phyloP scores from a whole-genome alignment of 441 rosid genomes.

The Pelargonium myrrhifolium region DNA sequence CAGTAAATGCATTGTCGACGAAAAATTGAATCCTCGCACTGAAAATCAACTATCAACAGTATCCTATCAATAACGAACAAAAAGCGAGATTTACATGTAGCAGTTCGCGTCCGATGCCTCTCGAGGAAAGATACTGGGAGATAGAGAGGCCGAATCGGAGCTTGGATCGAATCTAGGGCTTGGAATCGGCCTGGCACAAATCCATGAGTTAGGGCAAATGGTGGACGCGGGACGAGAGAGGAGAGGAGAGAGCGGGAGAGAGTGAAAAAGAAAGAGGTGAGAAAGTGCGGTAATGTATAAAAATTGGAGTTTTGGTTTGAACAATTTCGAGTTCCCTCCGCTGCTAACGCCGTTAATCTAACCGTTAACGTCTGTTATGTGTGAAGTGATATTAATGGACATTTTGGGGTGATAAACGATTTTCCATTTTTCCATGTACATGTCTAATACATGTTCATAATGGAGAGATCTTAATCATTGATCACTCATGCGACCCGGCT shows the following conservation, averaged over 20 bases:
- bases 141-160: slow-evolving; percentile 10
- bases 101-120: not conserved
- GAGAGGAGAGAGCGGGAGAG: not conserved
- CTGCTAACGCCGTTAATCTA: slow-evolving; percentile 27
- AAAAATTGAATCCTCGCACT: not conserved
- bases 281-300: slow-evolving; percentile 21
- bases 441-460: no score
- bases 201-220: not conserved
- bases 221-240: not conserved
- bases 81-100: not conserved
- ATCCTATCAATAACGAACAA: not conserved
- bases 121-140: not conserved
- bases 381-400: not conserved
- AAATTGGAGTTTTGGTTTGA: slow-evolving; percentile 18
- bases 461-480: no score
- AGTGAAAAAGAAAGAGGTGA: not conserved
- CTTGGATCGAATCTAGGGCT: slow-evolving; percentile 6
- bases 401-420: no score
- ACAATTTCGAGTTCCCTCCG: slow-evolving; percentile 35
- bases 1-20: not conserved
- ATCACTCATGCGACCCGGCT: no score
- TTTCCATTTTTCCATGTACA: no score
- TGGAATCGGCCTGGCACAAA: not conserved
- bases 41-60: slow-evolving; percentile 4
- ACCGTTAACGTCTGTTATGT: not conserved